Percentiles rank a stretch among this genome's conserved stretches.
These are phyloP conservation scores for Hirschfeldia incana DNA, from an alignment of 345 rosid species.

Conservation along the genomic window DNA sequence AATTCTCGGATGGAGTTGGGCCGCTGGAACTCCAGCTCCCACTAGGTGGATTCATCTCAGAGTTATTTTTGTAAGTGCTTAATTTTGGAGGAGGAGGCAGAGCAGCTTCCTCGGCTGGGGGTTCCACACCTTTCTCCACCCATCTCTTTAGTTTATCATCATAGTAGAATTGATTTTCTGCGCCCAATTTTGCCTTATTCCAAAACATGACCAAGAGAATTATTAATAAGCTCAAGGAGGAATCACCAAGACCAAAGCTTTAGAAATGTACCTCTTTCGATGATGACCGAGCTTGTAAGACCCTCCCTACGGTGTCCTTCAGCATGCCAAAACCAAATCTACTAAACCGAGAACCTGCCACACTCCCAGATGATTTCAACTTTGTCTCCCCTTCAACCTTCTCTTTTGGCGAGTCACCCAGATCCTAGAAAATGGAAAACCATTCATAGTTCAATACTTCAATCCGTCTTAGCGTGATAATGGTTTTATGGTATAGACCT, in stretches of 20 bases:
- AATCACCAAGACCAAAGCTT: not conserved
- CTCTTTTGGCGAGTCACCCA: slow-evolving; percentile 63
- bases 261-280: slow-evolving; percentile 65
- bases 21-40: slow-evolving; percentile 53
- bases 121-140: slow-evolving; percentile 96
- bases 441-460: slow-evolving; percentile 14
- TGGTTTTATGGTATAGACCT: slow-evolving; percentile 44
- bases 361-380: slow-evolving; percentile 53
- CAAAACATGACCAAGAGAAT: slow-evolving; percentile 23
- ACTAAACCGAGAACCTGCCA: slow-evolving; percentile 67
- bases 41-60: slow-evolving; percentile 41
- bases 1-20: slow-evolving; percentile 51
- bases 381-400: slow-evolving; percentile 47
- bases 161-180: slow-evolving; percentile 78
- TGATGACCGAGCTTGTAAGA: slow-evolving; percentile 61
- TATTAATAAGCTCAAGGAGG: slow-evolving; percentile 22
- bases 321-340: slow-evolving; percentile 83
- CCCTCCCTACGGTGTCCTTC: slow-evolving; percentile 86
- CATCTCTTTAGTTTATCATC: slow-evolving; percentile 97
- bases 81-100: slow-evolving; percentile 85
- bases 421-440: slow-evolving; percentile 34
- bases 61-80: slow-evolving; percentile 65
- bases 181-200: slow-evolving; percentile 91
- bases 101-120: slow-evolving; percentile 82
- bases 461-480: not conserved